Evolutionary conservation across 1,139 yeast species (phyloP).

Genomic region (Blastobotrys buckinghamii): DNA sequence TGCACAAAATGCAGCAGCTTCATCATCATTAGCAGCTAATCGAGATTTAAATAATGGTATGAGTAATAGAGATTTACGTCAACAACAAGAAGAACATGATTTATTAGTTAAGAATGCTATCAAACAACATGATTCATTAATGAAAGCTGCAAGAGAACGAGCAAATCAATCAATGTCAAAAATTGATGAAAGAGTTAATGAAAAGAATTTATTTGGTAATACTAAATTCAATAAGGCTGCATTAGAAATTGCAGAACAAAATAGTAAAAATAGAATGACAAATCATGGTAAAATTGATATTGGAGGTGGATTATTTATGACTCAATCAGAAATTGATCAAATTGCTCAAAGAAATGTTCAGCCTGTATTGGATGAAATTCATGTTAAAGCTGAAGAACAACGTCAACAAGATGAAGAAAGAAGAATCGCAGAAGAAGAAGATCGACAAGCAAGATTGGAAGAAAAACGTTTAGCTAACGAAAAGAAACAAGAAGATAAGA

Average conservation of each 20-base stretch:
- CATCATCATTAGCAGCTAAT: slow-evolving; percentile 3
- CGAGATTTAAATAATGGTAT: neutral
- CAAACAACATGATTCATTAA: slow-evolving; percentile 14
- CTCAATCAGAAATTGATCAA: slow-evolving; percentile 67
- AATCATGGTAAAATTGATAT: slow-evolving; percentile 58
- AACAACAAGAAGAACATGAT: slow-evolving; percentile 25
- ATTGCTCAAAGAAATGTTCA: slow-evolving; percentile 78
- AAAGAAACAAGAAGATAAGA: slow-evolving; percentile 26
- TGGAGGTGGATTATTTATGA: slow-evolving; percentile 85
- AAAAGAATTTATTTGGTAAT: slow-evolving; percentile 32
- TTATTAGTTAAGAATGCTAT: slow-evolving; percentile 29
- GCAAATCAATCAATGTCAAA: slow-evolving; percentile 30
- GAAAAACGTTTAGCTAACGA: slow-evolving; percentile 26
- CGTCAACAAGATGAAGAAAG: slow-evolving; percentile 63
- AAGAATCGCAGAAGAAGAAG: slow-evolving; percentile 46
- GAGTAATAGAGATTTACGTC: neutral
- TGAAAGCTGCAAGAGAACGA: slow-evolving; percentile 30
- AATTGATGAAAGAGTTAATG: slow-evolving; percentile 38
- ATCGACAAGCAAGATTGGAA: slow-evolving; percentile 20
- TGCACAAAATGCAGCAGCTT: slow-evolving; percentile 5
- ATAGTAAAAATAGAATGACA: slow-evolving; percentile 50
- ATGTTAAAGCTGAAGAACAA: slow-evolving; percentile 63
- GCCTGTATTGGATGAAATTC: slow-evolving; percentile 79
- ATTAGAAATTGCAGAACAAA: slow-evolving; percentile 59
- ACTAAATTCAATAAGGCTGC: slow-evolving; percentile 41